These are phyloP conservation scores for Scytalidium sp. DNA, from an alignment of 2,329 filamentous ascomycete genomes.

Conservation along the genomic window DNA sequence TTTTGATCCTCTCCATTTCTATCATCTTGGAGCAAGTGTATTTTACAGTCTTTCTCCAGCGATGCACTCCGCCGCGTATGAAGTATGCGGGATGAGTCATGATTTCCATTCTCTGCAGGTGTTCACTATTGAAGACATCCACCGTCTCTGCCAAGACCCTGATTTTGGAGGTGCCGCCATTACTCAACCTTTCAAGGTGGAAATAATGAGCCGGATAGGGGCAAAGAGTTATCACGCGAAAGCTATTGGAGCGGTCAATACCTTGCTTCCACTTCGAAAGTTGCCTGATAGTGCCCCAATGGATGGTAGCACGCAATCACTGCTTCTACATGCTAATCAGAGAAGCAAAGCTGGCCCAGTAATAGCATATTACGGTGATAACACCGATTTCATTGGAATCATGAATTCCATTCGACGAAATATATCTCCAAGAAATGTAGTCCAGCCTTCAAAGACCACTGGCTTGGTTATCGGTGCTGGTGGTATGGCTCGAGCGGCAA, in stretches of 20 bases:
- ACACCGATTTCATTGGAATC: slow-evolving; percentile 81
- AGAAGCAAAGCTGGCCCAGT: slow-evolving; percentile 65
- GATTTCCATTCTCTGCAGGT: slow-evolving; percentile 64
- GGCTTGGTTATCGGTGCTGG: slow-evolving; percentile 63
- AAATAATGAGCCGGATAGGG: slow-evolving; percentile 62
- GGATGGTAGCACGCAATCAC: slow-evolving; percentile 41
- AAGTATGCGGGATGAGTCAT: slow-evolving; percentile 66
- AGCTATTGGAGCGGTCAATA: slow-evolving; percentile 75
- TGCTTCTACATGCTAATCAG: slow-evolving; percentile 38
- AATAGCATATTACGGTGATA: slow-evolving; percentile 71
- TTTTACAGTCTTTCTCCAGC: slow-evolving; percentile 72
- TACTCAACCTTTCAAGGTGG: slow-evolving; percentile 71
- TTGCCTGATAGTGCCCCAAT: slow-evolving; percentile 36
- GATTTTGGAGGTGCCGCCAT: slow-evolving; percentile 71
- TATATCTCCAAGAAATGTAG: slow-evolving; percentile 68
- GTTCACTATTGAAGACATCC: slow-evolving; percentile 58
- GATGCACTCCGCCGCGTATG: slow-evolving; percentile 72
- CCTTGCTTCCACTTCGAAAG: slow-evolving; percentile 64
- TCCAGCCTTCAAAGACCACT: slow-evolving; percentile 42
- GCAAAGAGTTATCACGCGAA: slow-evolving; percentile 69
- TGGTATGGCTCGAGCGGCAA: slow-evolving; percentile 75
- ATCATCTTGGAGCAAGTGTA: slow-evolving; percentile 71
- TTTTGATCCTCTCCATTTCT: slow-evolving; percentile 67
- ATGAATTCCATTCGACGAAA: slow-evolving; percentile 69
- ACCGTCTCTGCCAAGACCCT: slow-evolving; percentile 59